phyloP scores from a whole-genome alignment of 2,329 filamentous ascomycete genomes.

The Blastomyces silverae region DNA sequence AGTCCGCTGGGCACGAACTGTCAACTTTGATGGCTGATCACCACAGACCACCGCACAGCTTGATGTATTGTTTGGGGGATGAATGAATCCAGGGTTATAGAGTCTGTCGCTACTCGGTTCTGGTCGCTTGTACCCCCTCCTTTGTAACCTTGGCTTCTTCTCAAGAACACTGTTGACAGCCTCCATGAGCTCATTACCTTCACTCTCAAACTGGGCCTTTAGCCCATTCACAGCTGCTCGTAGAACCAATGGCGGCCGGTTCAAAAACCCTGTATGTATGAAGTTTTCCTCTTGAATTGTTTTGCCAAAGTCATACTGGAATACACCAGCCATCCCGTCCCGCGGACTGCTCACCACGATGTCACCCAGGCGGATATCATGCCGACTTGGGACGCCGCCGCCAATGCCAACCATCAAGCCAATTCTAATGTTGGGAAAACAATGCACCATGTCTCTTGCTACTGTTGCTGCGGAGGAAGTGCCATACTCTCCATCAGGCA shows the following conservation, averaged over 20 bases:
- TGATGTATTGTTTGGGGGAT: not conserved
- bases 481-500: too few species aligned
- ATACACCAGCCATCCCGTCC: not conserved
- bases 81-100: not conserved
- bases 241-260: not conserved
- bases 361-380: slow-evolving; percentile 3
- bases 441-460: too few species aligned
- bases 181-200: not conserved
- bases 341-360: not conserved
- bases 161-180: slow-evolving; percentile 1
- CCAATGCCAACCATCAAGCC: not conserved
- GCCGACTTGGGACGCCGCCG: not conserved
- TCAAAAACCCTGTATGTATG: not conserved
- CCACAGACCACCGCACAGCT: not conserved
- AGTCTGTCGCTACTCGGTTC: not conserved
- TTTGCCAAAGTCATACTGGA: not conserved
- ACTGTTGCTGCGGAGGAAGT: too few species aligned
- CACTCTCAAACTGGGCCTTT: not conserved
- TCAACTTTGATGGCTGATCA: not conserved
- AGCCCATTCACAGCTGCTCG: not conserved
- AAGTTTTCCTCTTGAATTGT: not conserved
- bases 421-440: not conserved
- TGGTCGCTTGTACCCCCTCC: not conserved
- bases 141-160: not conserved
- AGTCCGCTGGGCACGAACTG: not conserved